Evolutionary conservation across 1,284 basidiomycete species (phyloP).

Genomic region (Polyporus tsugae): DNA sequence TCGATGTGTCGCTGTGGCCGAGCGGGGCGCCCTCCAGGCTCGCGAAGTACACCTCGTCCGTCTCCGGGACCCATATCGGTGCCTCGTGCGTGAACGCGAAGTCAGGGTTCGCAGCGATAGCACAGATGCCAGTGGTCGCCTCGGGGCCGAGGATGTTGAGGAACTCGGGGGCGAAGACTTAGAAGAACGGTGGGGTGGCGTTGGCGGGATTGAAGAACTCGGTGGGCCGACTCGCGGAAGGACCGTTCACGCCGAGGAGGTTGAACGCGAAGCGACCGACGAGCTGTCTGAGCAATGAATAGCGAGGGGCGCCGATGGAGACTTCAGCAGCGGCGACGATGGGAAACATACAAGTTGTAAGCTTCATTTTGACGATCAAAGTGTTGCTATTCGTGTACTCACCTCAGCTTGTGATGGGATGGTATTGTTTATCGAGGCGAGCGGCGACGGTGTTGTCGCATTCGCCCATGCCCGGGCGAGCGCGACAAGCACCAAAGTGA

Average conservation of each 20-base stretch:
- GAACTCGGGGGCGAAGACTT: conserved; percentile 71
- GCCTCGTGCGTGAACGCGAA: conserved; percentile 82
- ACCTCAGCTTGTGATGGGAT: conserved; percentile 37
- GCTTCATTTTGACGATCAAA: conserved; percentile 2
- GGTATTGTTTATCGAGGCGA: conserved; percentile 10
- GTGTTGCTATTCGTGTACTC: conserved; percentile 9
- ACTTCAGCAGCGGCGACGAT: no score
- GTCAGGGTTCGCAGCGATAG: conserved; percentile 63
- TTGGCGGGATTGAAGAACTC: conserved; percentile 51
- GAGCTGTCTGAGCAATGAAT: conserved; percentile 31
- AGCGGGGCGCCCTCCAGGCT: conserved; percentile 55
- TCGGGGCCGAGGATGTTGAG: conserved; percentile 63
- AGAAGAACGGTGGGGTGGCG: conserved; percentile 67
- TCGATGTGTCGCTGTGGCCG: conserved; percentile 52
- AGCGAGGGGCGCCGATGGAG: background rate
- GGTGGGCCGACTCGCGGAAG: conserved; percentile 40
- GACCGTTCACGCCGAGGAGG: conserved; percentile 41
- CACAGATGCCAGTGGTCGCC: conserved; percentile 64
- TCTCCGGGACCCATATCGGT: conserved; percentile 65
- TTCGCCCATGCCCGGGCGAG: conserved; percentile 22
- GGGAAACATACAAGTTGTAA: background rate
- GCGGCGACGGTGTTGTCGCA: conserved; percentile 14
- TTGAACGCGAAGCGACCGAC: conserved; percentile 42
- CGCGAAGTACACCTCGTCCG: conserved; percentile 64
- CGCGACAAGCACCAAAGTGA: conserved; percentile 14